phyloP scores from a whole-genome alignment of 2,329 filamentous ascomycete species.

The Cephalotrichum gorgonifer region DNA sequence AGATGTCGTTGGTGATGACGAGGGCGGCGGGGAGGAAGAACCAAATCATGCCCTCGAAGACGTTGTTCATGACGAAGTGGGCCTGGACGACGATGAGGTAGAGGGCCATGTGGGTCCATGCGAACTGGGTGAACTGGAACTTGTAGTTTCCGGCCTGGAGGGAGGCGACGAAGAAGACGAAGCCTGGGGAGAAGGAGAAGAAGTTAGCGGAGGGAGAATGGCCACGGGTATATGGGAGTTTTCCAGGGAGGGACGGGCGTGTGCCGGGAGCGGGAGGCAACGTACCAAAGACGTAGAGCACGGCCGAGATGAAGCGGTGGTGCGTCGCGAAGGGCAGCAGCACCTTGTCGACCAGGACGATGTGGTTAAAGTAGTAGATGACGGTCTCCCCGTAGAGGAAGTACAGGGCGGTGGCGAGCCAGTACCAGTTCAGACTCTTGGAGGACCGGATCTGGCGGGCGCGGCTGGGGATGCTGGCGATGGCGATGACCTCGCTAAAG shows the following conservation, averaged over 20 bases:
- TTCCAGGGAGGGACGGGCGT: not conserved
- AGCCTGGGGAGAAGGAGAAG: conserved; percentile 45
- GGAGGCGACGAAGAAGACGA: conserved; percentile 94
- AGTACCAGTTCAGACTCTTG: conserved; percentile 98
- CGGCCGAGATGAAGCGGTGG: conserved; percentile 97
- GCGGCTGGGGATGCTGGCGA: conserved; percentile 86
- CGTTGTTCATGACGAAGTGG: conserved; percentile 99
- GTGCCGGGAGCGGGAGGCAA: conserved; percentile 9
- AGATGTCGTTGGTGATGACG: conserved; percentile 98
- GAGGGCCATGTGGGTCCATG: conserved; percentile 98
- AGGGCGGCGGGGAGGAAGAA: conserved; percentile 93
- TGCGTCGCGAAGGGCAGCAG: conserved; percentile 90
- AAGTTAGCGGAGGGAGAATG: too few relatives aligned
- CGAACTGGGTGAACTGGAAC: conserved; percentile 98
- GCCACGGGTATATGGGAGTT: not conserved
- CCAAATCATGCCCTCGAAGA: conserved; percentile 99
- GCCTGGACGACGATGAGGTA: conserved; percentile 97
- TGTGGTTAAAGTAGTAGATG: conserved; percentile 99
- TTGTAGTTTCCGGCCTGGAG: conserved; percentile 93
- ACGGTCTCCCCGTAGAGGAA: conserved; percentile 98
- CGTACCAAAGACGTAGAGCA: conserved; percentile 92
- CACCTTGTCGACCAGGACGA: conserved; percentile 88
- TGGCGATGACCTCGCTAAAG: conserved; percentile 98
- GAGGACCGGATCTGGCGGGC: conserved; percentile 87
- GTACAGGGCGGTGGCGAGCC: conserved; percentile 98